Base-by-base conservation (phyloP, 495 filamentous ascomycete species). In the Letharia columbiana region DNA sequence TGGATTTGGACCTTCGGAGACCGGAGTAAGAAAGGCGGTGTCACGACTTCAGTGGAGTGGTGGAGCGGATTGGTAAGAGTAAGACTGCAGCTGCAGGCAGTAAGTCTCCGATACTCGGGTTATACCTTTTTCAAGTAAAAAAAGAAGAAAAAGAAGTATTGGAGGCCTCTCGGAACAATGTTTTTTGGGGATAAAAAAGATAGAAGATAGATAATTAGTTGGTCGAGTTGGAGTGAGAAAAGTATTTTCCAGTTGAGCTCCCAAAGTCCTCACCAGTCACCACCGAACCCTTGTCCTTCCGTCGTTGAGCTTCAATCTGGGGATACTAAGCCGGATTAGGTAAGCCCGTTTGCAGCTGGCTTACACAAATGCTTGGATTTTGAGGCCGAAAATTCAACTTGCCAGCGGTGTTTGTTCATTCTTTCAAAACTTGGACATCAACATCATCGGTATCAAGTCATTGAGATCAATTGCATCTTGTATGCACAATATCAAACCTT, bases 221-320 rank as follows among this genome's bases (percentile, higher is more conserved):
- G 23, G 23, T 28, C 23, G 23, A 28, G 1, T 28, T 28, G 23
- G 23, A 28, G 23, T 28, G 23, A 28, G 23, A 28, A 28, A 28
- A 28, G 23, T 28, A 28, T 50, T 50, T 23, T 50, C 9, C 47
- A 50, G 5, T 50, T 28, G 47, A 50, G 47, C 47, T 23, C 47
- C 18, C 44, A 47, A 47, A 50, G 20, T 20, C 47, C 47, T 23
- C 47, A 28, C 23, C 23, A 28, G 23, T 28, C 23, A 28, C 23
- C 23, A 28, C 23, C 23, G 12, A 42, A 42, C 40, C 40, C 40
- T 13, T 11, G 40, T 13, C 6, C 40, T 42, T 10, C 49, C 49
- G 52, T 56, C 5, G 52, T 56, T 56, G 52, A 56, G 52, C 28
- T 56, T 33, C 52, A 35, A 56, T 56, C 15, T 33, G 52, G 52